Conservation (phyloP, 2,329 filamentous ascomycete species). For the Dothistroma pini region DNA sequence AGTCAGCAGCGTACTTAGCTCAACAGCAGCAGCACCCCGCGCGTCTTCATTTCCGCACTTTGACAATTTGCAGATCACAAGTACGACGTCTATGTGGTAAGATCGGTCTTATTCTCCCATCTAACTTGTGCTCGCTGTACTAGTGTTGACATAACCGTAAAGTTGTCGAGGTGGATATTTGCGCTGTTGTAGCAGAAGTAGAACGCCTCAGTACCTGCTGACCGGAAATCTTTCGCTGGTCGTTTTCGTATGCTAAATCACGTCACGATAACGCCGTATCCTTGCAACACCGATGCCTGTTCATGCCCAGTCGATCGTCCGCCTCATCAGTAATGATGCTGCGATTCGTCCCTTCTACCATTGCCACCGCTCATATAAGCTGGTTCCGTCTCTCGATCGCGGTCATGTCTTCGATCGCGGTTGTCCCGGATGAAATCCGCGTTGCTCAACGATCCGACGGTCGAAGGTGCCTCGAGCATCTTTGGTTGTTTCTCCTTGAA, state of each 20-base stretch:
- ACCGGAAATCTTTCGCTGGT: not conserved
- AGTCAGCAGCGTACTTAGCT: too few relatives aligned
- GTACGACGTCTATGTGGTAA: not conserved
- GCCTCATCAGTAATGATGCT: conserved; percentile 3
- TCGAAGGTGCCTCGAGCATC: conserved; percentile 36
- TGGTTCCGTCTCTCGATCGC: conserved; percentile 27
- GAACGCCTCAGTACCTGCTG: not conserved
- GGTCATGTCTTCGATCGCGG: conserved; percentile 25
- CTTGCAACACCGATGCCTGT: not conserved
- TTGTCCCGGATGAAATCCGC: conserved; percentile 31
- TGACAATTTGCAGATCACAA: not conserved
- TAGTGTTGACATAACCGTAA: not conserved
- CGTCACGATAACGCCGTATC: not conserved
- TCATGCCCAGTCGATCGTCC: not conserved
- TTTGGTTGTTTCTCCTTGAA: conserved; percentile 29
- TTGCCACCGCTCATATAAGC: conserved; percentile 30
- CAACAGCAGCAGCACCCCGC: not conserved
- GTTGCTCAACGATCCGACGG: conserved; percentile 13
- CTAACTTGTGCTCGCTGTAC: not conserved
- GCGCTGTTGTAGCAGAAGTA: not conserved
- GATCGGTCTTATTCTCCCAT: not conserved
- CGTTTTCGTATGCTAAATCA: conserved; percentile 5
- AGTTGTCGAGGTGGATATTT: not conserved
- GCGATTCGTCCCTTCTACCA: conserved; percentile 21
- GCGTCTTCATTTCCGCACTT: not conserved